A percentile compares a stretch with the other conserved stretches of the same genome.
Conservation (phyloP, 108 stramenopile species). For the Nannochloropsis oceanica region DNA sequence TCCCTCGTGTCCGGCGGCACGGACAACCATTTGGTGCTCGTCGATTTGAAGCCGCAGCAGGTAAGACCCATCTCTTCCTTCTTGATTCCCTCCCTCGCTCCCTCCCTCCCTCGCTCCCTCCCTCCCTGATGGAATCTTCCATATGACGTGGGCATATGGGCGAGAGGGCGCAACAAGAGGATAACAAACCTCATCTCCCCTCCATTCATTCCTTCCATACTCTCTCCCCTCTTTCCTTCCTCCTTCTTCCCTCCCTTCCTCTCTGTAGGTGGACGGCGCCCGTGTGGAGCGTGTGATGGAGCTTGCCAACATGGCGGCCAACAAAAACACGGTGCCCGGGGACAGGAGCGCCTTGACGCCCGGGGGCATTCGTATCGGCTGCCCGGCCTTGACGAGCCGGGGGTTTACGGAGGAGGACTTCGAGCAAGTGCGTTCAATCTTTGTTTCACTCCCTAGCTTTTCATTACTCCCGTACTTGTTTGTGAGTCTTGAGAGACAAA, state of each 20-base stretch:
- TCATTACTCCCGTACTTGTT: no score
- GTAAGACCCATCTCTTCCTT: no score
- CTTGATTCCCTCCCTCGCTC: no score
- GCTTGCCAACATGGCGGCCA: slow-evolving; percentile 78
- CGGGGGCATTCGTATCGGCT: slow-evolving; percentile 97
- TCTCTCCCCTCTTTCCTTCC: not conserved
- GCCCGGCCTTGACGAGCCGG: slow-evolving; percentile 90
- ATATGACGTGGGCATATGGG: not conserved
- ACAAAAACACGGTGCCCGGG: slow-evolving; percentile 93
- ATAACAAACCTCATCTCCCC: not conserved
- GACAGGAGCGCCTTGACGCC: slow-evolving; percentile 85
- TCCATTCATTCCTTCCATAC: not conserved
- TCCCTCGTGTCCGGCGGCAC: slow-evolving; percentile 93
- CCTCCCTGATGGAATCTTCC: no score
- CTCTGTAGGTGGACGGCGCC: slow-evolving; percentile 44
- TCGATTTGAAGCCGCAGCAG: slow-evolving; percentile 52
- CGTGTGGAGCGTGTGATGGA: slow-evolving; percentile 94
- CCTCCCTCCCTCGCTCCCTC: no score
- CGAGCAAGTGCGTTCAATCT: slow-evolving; percentile 47
- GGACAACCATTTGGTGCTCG: slow-evolving; percentile 96
- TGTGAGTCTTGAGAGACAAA: not conserved
- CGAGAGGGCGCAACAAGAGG: not conserved
- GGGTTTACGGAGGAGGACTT: slow-evolving; percentile 95
- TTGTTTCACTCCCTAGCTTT: no score
- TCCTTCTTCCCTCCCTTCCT: not conserved